Conservation (phyloP, 305 asterid species). For the Plantago rigida region DNA sequence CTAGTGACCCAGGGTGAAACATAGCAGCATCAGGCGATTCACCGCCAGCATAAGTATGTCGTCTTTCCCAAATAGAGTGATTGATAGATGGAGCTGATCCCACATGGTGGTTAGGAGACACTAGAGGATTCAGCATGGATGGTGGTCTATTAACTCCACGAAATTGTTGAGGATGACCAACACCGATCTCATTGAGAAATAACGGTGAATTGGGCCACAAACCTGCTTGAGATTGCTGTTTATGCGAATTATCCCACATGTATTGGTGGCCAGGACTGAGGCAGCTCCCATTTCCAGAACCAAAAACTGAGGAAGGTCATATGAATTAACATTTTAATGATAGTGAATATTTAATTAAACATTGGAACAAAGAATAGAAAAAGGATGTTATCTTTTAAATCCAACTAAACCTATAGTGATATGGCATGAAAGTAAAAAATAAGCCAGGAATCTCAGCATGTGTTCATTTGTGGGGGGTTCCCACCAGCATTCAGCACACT, state of each 20-base stretch:
- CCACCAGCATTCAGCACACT: too few relatives aligned
- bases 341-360: not conserved
- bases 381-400: not conserved
- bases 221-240: conserved; percentile 60
- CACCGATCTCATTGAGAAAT: conserved; percentile 54
- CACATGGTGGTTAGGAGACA: conserved; percentile 74
- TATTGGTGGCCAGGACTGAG: conserved; percentile 75
- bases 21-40: conserved; percentile 79
- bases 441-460: not conserved
- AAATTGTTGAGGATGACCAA: conserved; percentile 61
- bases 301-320: conserved; percentile 47
- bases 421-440: not conserved
- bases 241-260: conserved; percentile 71
- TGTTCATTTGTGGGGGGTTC: not conserved
- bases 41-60: conserved; percentile 46
- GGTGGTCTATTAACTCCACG: conserved; percentile 73
- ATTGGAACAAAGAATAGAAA: not conserved
- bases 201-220: conserved; percentile 81
- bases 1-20: conserved; percentile 91
- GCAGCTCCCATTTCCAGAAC: conserved; percentile 69
- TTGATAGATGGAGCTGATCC: conserved; percentile 90
- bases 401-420: not conserved
- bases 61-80: conserved; percentile 77
- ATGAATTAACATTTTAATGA: conserved; percentile 7
- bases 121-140: conserved; percentile 45